A percentile compares a stretch with the other conserved stretches of the same genome.
Conservation (phyloP, 2,329 filamentous ascomycete species). For the Leptographium wingfieldii region DNA sequence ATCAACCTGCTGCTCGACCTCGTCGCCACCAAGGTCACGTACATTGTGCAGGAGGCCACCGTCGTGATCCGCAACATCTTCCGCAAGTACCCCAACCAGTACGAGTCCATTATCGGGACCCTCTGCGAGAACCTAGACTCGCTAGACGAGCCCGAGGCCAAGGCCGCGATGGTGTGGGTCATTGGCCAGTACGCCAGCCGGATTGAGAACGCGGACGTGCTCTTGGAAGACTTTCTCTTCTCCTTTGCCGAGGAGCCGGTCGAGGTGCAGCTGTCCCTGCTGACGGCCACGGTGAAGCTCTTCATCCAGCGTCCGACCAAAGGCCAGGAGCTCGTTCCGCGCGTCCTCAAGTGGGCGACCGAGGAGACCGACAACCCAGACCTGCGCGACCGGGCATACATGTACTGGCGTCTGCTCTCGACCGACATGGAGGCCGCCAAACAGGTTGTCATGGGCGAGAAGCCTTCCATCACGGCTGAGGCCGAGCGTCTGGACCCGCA, state of each 20-base stretch:
- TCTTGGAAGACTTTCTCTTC: constrained; percentile 90
- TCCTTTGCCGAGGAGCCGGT: constrained; percentile 90
- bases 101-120: constrained; percentile 93
- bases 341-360: constrained; percentile 95
- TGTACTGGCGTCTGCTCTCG: constrained; percentile 96
- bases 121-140: constrained; percentile 94
- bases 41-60: constrained; percentile 97
- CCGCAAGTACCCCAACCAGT: constrained; percentile 97
- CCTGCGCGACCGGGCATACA: constrained; percentile 88
- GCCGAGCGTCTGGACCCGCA: constrained; percentile 83
- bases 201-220: constrained; percentile 89
- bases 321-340: constrained; percentile 83
- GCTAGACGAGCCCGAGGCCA: constrained; percentile 92
- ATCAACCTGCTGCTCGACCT: constrained; percentile 88
- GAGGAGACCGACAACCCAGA: constrained; percentile 99
- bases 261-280: constrained; percentile 85
- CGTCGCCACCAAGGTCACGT: constrained; percentile 94
- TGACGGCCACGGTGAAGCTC: constrained; percentile 93
- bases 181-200: constrained; percentile 96
- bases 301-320: constrained; percentile 96
- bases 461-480: constrained; percentile 91
- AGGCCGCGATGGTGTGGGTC: constrained; percentile 98
- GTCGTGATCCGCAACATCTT: constrained; percentile 99
- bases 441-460: constrained; percentile 90
- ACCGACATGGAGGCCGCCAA: constrained; percentile 82